Evolutionary conservation across 768 basidiomycete genomes (phyloP).

Genomic region (Tricholoma flavovirens): DNA sequence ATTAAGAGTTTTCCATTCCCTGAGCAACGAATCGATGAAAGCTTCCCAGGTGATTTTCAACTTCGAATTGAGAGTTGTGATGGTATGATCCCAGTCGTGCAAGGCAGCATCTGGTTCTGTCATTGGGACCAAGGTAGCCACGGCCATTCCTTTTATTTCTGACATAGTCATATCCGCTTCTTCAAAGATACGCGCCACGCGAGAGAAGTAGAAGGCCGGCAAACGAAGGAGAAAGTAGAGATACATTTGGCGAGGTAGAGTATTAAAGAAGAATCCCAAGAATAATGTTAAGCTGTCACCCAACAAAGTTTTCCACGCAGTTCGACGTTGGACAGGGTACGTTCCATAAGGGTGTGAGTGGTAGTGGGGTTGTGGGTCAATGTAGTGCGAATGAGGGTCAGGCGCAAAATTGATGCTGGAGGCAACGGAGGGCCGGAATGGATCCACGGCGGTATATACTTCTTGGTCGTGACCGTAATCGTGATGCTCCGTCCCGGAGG

Average conservation of each 20-base stretch:
- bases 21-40: conserved; percentile 59
- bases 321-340: background rate
- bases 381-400: background rate
- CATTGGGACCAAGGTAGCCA: conserved; percentile 15
- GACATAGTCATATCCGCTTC: conserved; percentile 57
- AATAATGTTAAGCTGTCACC: background rate
- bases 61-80: conserved; percentile 10
- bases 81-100: background rate
- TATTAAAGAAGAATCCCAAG: conserved; percentile 18
- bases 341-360: background rate
- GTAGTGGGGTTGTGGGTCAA: background rate
- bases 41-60: conserved; percentile 52
- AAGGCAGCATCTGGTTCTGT: conserved; percentile 3
- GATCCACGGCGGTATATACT: conserved; percentile 11
- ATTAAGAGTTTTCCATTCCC: conserved; percentile 75
- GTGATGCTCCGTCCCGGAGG: background rate
- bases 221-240: conserved; percentile 44
- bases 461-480: background rate
- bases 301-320: background rate
- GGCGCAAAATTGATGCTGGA: background rate
- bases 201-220: conserved; percentile 60
- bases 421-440: conserved; percentile 6
- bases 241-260: conserved; percentile 27
- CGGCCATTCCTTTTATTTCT: conserved; percentile 40
- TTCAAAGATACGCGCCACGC: conserved; percentile 58